Evolutionary conservation across 352 stramenopile genomes (phyloP).

Genomic region (Aphanomyces invadans): DNA sequence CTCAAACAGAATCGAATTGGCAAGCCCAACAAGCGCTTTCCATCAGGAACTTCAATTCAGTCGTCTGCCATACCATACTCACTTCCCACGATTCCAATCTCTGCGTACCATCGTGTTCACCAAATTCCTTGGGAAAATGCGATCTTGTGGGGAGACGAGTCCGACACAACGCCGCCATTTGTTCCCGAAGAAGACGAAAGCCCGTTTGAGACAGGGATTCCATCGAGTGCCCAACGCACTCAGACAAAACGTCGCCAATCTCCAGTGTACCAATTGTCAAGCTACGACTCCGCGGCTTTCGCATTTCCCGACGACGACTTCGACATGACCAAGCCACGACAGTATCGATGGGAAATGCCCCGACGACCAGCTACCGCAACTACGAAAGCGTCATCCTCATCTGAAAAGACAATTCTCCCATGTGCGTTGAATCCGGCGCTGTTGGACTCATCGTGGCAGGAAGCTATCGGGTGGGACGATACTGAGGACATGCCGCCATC

Average conservation of each 20-base stretch:
- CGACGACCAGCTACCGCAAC: neutral
- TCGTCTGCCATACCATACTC: slow-evolving; percentile 27
- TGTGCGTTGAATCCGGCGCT: slow-evolving; percentile 65
- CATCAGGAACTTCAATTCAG: slow-evolving; percentile 52
- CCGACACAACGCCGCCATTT: slow-evolving; percentile 27
- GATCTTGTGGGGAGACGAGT: slow-evolving; percentile 66
- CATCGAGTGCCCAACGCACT: neutral
- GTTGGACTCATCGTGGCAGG: slow-evolving; percentile 60
- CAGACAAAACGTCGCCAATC: neutral
- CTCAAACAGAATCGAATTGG: slow-evolving; percentile 35
- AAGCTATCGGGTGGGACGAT: slow-evolving; percentile 70
- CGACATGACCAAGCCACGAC: slow-evolving; percentile 64
- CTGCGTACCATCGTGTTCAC: slow-evolving; percentile 72
- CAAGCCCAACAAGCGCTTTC: slow-evolving; percentile 66
- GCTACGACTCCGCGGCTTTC: neutral
- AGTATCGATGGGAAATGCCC: slow-evolving; percentile 68
- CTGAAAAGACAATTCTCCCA: slow-evolving; percentile 12
- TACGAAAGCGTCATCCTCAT: neutral
- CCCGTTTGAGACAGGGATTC: slow-evolving; percentile 14
- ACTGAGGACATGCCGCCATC: slow-evolving; percentile 74
- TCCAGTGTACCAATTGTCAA: neutral
- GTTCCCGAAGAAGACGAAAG: slow-evolving; percentile 50
- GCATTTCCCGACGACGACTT: slow-evolving; percentile 32
- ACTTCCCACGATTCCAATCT: slow-evolving; percentile 31
- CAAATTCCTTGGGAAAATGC: slow-evolving; percentile 74